phyloP scores from a whole-genome alignment of 1,284 basidiomycete species.

The Lentinula novae-zelandiae region DNA sequence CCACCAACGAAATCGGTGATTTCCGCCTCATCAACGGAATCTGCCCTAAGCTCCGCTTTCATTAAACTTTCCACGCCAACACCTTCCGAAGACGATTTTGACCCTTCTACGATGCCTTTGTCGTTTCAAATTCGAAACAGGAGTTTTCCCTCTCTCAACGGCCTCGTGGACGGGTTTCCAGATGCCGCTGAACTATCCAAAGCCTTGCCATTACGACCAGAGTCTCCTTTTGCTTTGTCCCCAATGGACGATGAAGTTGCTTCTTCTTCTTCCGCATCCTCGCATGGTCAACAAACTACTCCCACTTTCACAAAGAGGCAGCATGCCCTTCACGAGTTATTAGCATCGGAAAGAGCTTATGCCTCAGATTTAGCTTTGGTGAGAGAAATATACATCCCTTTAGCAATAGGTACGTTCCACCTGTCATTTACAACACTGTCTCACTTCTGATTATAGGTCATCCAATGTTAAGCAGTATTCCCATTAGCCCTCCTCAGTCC shows the following conservation, averaged over 20 bases:
- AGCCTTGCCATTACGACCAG: conserved; percentile 8
- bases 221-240: conserved; percentile 15
- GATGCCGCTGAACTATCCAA: conserved; percentile 12
- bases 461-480: conserved; percentile 30
- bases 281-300: conserved; percentile 22
- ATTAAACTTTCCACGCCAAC: conserved; percentile 21
- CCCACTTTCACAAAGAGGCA: conserved; percentile 62
- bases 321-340: conserved; percentile 81
- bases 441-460: conserved; percentile 33
- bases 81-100: conserved; percentile 26
- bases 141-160: conserved; percentile 20
- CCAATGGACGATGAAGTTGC: conserved; percentile 16
- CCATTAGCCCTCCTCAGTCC: conserved; percentile 33
- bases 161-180: conserved; percentile 16
- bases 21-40: conserved; percentile 14
- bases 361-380: conserved; percentile 86
- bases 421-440: conserved; percentile 7
- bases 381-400: conserved; percentile 78
- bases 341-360: conserved; percentile 84
- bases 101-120: conserved; percentile 20
- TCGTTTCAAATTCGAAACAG: conserved; percentile 24
- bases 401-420: conserved; percentile 58
- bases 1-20: conserved; percentile 23
- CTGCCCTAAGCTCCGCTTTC: conserved; percentile 9
- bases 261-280: conserved; percentile 17